These are phyloP conservation scores for Cyamopsis tetragonoloba DNA, from an alignment of 306 rosid genomes.

Conservation along the genomic window DNA sequence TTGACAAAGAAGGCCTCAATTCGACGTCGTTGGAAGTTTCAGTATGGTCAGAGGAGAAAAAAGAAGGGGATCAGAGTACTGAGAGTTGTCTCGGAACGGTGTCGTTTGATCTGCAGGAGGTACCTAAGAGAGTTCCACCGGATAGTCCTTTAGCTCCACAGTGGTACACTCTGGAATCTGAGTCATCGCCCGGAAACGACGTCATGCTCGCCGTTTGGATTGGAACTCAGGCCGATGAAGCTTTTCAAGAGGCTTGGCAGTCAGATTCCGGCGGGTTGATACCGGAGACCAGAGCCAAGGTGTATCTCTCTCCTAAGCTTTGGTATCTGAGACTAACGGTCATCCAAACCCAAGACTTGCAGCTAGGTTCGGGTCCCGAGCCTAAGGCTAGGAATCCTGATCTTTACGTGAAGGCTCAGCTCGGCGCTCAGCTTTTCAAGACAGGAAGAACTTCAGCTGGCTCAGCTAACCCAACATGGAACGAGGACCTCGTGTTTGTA, in stretches of 20 bases:
- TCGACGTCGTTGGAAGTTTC: constrained; percentile 79
- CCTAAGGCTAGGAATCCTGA: constrained; percentile 47
- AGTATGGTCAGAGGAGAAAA: constrained; percentile 52
- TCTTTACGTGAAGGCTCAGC: constrained; percentile 66
- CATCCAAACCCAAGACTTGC: constrained; percentile 88
- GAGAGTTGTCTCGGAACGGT: constrained; percentile 37
- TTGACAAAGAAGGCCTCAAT: constrained; percentile 73
- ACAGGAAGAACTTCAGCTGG: constrained; percentile 50
- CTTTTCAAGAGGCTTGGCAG: constrained; percentile 92
- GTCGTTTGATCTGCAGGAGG: constrained; percentile 67
- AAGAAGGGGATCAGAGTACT: constrained; percentile 31
- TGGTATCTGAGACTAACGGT: constrained; percentile 94
- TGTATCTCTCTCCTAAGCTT: constrained; percentile 86
- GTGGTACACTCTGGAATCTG: constrained; percentile 82
- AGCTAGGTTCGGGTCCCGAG: constrained; percentile 46
- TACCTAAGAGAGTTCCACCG: constrained; percentile 80
- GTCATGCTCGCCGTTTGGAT: constrained; percentile 86
- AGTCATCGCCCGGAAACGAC: constrained; percentile 56
- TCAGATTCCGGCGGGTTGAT: constrained; percentile 83
- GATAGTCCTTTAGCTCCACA: constrained; percentile 93
- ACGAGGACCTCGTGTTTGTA: constrained; percentile 71
- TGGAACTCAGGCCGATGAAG: constrained; percentile 82
- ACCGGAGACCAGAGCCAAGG: constrained; percentile 87
- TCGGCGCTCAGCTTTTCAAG: constrained; percentile 70
- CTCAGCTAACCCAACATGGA: constrained; percentile 67